Evolutionary conservation across 2,329 filamentous ascomycete genomes (phyloP), one percentile per base, ranked within the genome.

Genomic region (Rhinocladiella similis): DNA sequence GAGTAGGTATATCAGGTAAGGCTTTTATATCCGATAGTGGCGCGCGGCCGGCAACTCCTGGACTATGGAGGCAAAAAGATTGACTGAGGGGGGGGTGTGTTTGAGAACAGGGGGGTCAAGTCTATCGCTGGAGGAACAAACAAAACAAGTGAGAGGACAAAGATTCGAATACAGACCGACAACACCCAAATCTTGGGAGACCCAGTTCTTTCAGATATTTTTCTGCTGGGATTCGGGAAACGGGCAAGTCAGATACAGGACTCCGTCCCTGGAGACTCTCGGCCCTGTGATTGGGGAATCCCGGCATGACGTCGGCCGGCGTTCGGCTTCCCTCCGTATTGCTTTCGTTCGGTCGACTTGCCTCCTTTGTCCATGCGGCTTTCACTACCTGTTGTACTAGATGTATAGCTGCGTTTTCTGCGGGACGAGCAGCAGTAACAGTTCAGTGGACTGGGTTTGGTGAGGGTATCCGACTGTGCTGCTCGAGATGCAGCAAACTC

Each of bases 401-500:
- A 25, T 5, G 22, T 25, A 33, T 16, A 52, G 49, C 16, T 19
- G 18, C 39, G 38, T 43, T 29, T 42, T 39, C 49, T 12, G 22
- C 22, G 49, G 16, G 35, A 12, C 19, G 9, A 20, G 39, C 14
- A 19, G 22, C 7, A 29, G 25, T 7, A 33, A 33, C 10, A 33
- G 29, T 41, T 19, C 38, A 16, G 38, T 41, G 38, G n/a, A 41
- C 16, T 41, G 14, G 38, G 38, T 13, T 41, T 12, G n/a, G 38
- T 41, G n/a, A 16, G 14, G 38, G n/a, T 5, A 16, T n/a, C 16
- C 14, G 3, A 16, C n/a, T 16, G 38, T 33, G 18, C 27, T 57
- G 54, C 51, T 57, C 54, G 54, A 53, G 41, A 67, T 67, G 65
- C 65, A 65, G 57, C 64, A 62, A 57, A 57, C 64, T 60, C 65